Conservation (phyloP, 345 rosid genomes). For the Triadica sebifera region DNA sequence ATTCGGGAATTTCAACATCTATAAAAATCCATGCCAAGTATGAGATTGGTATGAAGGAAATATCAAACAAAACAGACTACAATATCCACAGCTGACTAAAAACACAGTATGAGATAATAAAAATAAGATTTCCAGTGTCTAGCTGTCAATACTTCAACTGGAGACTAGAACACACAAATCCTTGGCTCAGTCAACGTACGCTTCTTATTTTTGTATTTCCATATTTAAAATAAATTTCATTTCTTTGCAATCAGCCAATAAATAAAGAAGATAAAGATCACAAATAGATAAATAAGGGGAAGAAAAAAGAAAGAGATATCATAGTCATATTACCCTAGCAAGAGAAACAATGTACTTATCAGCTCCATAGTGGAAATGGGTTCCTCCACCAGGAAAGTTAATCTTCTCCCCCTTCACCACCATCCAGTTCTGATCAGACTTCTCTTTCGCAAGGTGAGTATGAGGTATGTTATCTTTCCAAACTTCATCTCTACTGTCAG, state of each 20-base stretch:
- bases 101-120: not conserved
- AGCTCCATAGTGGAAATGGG: conserved; percentile 94
- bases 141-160: not conserved
- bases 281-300: conserved; percentile 1
- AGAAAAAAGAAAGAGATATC: not conserved
- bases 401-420: conserved; percentile 90
- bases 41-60: conserved; percentile 21
- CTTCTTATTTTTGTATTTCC: not conserved
- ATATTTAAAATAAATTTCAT: not conserved
- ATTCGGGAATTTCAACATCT: conserved; percentile 95
- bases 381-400: conserved; percentile 97
- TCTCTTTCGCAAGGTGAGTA: conserved; percentile 91
- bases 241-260: not conserved
- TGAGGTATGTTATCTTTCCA: conserved; percentile 98
- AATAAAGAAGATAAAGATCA: not conserved
- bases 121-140: not conserved
- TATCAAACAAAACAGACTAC: no score
- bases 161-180: not conserved
- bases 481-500: conserved; percentile 92
- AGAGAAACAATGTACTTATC: conserved; percentile 87
- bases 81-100: not conserved
- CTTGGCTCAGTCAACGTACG: not conserved
- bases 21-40: conserved; percentile 20
- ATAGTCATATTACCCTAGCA: conserved; percentile 55
- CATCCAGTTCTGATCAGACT: conserved; percentile 99